Evolutionary conservation across 768 basidiomycete species (phyloP), one percentile per base, ranked within the genome.

Genomic region (Baorangia bicolor): DNA sequence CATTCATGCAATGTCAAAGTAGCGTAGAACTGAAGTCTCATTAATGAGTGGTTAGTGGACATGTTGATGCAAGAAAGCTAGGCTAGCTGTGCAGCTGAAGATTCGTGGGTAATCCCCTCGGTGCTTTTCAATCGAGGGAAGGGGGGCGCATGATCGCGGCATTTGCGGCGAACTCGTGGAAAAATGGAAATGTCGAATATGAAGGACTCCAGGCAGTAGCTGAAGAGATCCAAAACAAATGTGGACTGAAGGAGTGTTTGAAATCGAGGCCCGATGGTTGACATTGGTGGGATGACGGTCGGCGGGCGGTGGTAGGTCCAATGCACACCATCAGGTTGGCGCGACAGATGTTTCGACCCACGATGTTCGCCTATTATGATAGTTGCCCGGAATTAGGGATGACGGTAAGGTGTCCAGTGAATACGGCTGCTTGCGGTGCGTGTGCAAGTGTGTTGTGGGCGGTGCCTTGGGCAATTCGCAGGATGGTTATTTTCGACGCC

Each of bases 101-200:
- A 45, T 30, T 58, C 10, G 47, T 27, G 49, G 28, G 54, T 28
- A 39, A 54, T 56, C 56, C 34, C 43, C 43, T 62, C 62, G 64
- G 64, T 41, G 23, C 16, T 38, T 56, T 64, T 67, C 40, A 38
- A 53, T 43, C 46, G 53, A 56, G 51, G 43, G 40, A 52, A 52
- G 48, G 51, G 51, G 43, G 28, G 51, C 37, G 48, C 46, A 25
- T 41, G 25, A 53, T 67, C 45, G 64, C 58, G 65, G 62, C 33
- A 55, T 45, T 37, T 64, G 57, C 39, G 64, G 61, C 45, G 53
- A 51, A 33, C 38, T 34, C 27, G 57, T 59, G 56, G 39, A 59
- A 53, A 53, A 65, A 45, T 25, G 55, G 51, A 43, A 27, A 51
- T 35, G 37, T 53, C 49, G 31, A 48, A 23, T 33, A 34, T 9